Base-by-base conservation (phyloP, 176 grass and related monocot species). In the Rhynchospora tenuis region DNA sequence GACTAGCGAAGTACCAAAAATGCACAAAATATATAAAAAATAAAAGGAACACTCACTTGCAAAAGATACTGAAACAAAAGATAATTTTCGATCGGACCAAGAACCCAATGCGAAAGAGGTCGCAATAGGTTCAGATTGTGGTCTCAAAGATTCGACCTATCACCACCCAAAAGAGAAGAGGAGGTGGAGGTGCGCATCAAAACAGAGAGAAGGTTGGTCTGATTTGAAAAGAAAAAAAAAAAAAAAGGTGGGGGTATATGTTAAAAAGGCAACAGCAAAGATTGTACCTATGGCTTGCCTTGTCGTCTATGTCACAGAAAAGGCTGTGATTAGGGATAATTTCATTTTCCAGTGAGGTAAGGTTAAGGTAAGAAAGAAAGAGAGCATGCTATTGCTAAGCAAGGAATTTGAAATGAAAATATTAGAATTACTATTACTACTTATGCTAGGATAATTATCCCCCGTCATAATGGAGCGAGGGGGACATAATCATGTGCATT, bases 281-380 rank as follows among this genome's bases (percentile, higher is more conserved):
- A 83, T 42, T 72, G 81, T 83, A n/a, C 16, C 50, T 71, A 31
- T 61, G 33, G 52, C 22, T 80, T 31, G 77, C 55, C 51, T 80
- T 80, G 77, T 59, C 77, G 47, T 80, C 73, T 78, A 78, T 78
- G 20, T 77, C 73, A 77, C 47, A 48, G 15, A 29, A 77, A 58
- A 80, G 51, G 52, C 51, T 60, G 33, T 65, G 43, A 44, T 12
- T 22, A 20, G 77, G 77, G 5, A 75, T 75, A 75, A 75, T 70
- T 70, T 70, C 66, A 70, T 70, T 44, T 70, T 70, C 31, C 66
- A 70, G 31, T 44, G 65, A 69, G 33, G 29, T 69, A 44, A 11
- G 31, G 16, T 20, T 69, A 44, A 11, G 31, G 16, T 20, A 56
- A 17, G 51, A 59, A 14, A 22, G 24, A 57, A 45, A 15, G 27